phyloP scores from a whole-genome alignment of 2,329 filamentous ascomycete genomes.

The Trichophyton simii region DNA sequence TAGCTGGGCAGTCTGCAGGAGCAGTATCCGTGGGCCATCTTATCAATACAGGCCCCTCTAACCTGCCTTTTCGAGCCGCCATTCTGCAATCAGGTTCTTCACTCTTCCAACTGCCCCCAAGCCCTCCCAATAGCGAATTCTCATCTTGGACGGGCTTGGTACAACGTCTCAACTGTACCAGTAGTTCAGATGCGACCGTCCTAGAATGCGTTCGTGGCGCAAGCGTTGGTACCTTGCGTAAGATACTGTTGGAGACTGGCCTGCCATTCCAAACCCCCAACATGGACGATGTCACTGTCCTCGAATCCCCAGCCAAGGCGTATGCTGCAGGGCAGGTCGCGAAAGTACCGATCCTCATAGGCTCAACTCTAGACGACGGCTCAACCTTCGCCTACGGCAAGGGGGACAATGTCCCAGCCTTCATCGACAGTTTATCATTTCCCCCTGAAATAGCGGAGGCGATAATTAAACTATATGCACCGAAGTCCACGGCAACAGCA shows the following conservation, averaged over 20 bases:
- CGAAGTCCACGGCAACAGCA: not conserved
- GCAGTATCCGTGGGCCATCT: constrained; percentile 39
- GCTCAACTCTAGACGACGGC: constrained; percentile 8
- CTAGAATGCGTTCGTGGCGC: not conserved
- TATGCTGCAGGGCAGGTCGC: constrained; percentile 22
- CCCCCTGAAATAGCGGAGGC: not conserved
- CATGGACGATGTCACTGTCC: constrained; percentile 23
- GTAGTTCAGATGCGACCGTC: not conserved
- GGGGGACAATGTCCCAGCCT: not conserved
- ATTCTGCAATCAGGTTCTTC: not conserved
- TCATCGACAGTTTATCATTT: not conserved
- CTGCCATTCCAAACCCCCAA: constrained; percentile 21
- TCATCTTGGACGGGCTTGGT: not conserved
- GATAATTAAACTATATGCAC: not conserved
- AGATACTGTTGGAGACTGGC: constrained; percentile 18
- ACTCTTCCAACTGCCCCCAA: not conserved
- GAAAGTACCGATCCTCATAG: constrained; percentile 24
- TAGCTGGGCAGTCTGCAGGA: constrained; percentile 43
- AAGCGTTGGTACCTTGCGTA: not conserved
- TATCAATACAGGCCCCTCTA: not conserved
- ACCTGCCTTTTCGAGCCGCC: not conserved
- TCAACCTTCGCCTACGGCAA: not conserved
- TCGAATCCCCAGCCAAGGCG: constrained; percentile 17
- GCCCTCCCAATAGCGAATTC: not conserved
- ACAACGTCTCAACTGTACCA: not conserved